Evolutionary conservation across 1,284 basidiomycete species (phyloP), one percentile per base, ranked within the genome.

Genomic region (Ceratobasidium theobromae): DNA sequence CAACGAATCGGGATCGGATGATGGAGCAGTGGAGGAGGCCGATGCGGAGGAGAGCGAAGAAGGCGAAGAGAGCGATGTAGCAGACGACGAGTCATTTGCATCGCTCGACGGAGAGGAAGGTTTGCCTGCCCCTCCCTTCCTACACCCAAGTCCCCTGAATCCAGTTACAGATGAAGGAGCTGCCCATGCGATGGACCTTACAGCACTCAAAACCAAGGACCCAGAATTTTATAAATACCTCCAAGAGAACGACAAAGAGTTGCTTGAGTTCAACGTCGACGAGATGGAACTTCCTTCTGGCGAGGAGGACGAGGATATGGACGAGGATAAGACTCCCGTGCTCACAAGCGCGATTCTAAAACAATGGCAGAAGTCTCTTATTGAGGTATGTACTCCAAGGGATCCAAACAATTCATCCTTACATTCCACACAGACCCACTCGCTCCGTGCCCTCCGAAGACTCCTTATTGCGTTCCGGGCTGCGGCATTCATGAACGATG

Each of bases 221-320:
- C 96, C 96, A 18, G 96, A 98, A 73, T 99, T 99, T 79, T 99
- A 87, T 87, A 95, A 97, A 77, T 99, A 97, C 75, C 82, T 99
- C 5, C 89, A 97, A 79, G 93, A 98, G 77, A 96, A 99, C 74
- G 96, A 99, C 77, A 80, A 82, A 65, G 93, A 95, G 62, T 79
- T 99, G 32, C 82, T 99, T 4, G 81, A 92, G 1, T 99, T 99
- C 74, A 79, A 85, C 40, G 77, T 80, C 1, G 68, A 76, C 21
- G 76, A 48, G 6, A 30, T 40, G 18, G 58, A 62, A 40, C 71
- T 74, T 9, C 62, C 65, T 8, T 67, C 67, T n/a, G n/a, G n/a
- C 4, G 74, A 71, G 30, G 75, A 72, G 12, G 73, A 71, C 14
- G 76, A 75, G 4, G 78, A 77, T 14, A 75, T 79, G 33, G 82